A percentile compares a stretch with the other conserved stretches of the same genome.
These are phyloP conservation scores for Lasiodiplodia hormozganensis DNA, from an alignment of 2,329 filamentous ascomycete genomes.

Conservation along the genomic window DNA sequence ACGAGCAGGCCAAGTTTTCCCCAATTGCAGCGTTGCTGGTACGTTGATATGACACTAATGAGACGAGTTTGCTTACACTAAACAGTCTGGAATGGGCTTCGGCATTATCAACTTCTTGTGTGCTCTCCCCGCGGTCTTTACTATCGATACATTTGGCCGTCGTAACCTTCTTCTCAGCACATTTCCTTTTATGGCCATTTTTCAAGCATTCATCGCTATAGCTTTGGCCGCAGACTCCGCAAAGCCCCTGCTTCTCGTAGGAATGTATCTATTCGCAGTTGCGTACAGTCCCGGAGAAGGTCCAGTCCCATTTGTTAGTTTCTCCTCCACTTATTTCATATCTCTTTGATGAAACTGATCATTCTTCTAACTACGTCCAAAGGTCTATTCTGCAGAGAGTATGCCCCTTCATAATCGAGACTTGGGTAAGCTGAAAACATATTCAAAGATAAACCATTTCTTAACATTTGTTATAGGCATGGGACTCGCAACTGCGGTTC, in stretches of 20 bases:
- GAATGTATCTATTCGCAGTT: slow-evolving; percentile 59
- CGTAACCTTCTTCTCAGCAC: slow-evolving; percentile 53
- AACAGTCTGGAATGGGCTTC: slow-evolving; percentile 49
- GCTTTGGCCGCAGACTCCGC: slow-evolving; percentile 40
- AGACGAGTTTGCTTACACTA: slow-evolving; percentile 37
- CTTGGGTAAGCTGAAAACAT: slow-evolving; percentile 31
- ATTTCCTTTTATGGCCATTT: slow-evolving; percentile 56
- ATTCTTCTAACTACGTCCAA: background rate
- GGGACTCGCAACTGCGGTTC: slow-evolving; percentile 58
- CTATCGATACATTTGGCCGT: slow-evolving; percentile 50
- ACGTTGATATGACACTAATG: slow-evolving; percentile 33
- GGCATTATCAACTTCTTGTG: slow-evolving; percentile 55
- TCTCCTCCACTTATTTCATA: no score
- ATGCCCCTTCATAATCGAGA: slow-evolving; percentile 55
- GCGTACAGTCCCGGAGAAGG: slow-evolving; percentile 56
- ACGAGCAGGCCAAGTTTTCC: slow-evolving; percentile 56
- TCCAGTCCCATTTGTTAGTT: slow-evolving; percentile 45
- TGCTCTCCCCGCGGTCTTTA: slow-evolving; percentile 53
- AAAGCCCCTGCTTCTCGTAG: slow-evolving; percentile 35
- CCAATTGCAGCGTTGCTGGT: background rate
- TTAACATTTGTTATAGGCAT: slow-evolving; percentile 34
- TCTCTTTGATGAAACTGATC: background rate
- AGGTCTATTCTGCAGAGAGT: slow-evolving; percentile 50
- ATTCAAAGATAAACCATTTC: no score
- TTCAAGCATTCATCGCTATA: slow-evolving; percentile 57